Conservation (phyloP, 495 filamentous ascomycete genomes). For the Penicillium canescens region DNA sequence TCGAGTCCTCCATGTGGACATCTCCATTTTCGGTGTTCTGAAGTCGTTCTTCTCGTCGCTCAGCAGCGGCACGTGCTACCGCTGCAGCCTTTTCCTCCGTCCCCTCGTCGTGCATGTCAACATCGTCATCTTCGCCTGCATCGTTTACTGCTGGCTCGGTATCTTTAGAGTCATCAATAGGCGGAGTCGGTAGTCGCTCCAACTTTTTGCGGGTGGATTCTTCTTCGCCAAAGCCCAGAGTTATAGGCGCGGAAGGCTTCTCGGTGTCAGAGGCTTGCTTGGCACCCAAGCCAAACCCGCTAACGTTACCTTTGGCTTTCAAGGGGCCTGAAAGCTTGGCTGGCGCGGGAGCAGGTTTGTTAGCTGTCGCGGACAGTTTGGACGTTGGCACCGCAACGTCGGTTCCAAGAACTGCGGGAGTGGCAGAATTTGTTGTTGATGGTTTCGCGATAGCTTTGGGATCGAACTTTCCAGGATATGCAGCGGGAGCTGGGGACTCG, state of each 20-base stretch:
- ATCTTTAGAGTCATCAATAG: constrained; percentile 60
- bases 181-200: constrained; percentile 78
- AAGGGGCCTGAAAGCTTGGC: constrained; percentile 41
- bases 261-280: constrained; percentile 62
- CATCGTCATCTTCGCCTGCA: constrained; percentile 69
- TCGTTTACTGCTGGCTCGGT: constrained; percentile 58
- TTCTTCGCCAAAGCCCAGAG: constrained; percentile 84
- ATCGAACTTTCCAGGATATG: constrained; percentile 82
- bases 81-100: constrained; percentile 87
- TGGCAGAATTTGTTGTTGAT: constrained; percentile 24
- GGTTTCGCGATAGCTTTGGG: constrained; percentile 80
- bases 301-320: constrained; percentile 70
- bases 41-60: constrained; percentile 69
- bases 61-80: constrained; percentile 76
- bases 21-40: constrained; percentile 52
- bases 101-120: constrained; percentile 70
- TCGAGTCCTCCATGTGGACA: constrained; percentile 42
- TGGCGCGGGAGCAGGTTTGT: constrained; percentile 49
- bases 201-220: constrained; percentile 82
- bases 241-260: constrained; percentile 66
- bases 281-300: constrained; percentile 79
- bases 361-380: constrained; percentile 45
- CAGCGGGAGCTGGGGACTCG: constrained; percentile 43
- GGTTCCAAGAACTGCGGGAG: constrained; percentile 54
- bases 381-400: constrained; percentile 62